Conservation (phyloP, 352 stramenopile species). For the Phytophthora tentaculata region DNA sequence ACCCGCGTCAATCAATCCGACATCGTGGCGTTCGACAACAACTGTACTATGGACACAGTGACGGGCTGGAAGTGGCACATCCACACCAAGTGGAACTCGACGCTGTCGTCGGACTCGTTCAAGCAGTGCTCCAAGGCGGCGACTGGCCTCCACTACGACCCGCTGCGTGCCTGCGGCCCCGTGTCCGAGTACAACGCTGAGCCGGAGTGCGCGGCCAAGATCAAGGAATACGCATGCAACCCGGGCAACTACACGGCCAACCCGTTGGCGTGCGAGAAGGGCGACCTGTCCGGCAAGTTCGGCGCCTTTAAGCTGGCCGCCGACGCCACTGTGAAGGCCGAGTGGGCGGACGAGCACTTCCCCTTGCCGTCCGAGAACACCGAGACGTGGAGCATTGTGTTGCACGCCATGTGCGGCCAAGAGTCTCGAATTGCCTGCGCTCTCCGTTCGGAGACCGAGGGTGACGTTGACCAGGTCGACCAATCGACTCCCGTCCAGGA, state of each 20-base stretch:
- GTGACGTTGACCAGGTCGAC: slow-evolving; percentile 15
- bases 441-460: slow-evolving; percentile 10
- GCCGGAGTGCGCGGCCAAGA: slow-evolving; percentile 32
- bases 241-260: slow-evolving; percentile 46
- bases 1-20: slow-evolving; percentile 26
- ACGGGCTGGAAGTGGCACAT: slow-evolving; percentile 64
- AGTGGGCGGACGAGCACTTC: slow-evolving; percentile 58
- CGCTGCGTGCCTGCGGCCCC: slow-evolving; percentile 45
- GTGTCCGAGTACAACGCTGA: slow-evolving; percentile 49
- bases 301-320: slow-evolving; percentile 39
- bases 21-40: slow-evolving; percentile 36
- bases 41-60: slow-evolving; percentile 42
- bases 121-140: slow-evolving; percentile 45
- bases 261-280: slow-evolving; percentile 53
- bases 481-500: slow-evolving; percentile 20
- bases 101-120: slow-evolving; percentile 42
- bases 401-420: slow-evolving; percentile 60
- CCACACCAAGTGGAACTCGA: slow-evolving; percentile 52
- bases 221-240: slow-evolving; percentile 48
- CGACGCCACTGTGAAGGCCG: slow-evolving; percentile 20
- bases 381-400: slow-evolving; percentile 61
- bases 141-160: slow-evolving; percentile 64
- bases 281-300: slow-evolving; percentile 67
- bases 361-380: slow-evolving; percentile 46
- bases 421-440: slow-evolving; percentile 58